Evolutionary conservation across 2,329 filamentous ascomycete species (phyloP).

Genomic region (Fusarium torreyae): DNA sequence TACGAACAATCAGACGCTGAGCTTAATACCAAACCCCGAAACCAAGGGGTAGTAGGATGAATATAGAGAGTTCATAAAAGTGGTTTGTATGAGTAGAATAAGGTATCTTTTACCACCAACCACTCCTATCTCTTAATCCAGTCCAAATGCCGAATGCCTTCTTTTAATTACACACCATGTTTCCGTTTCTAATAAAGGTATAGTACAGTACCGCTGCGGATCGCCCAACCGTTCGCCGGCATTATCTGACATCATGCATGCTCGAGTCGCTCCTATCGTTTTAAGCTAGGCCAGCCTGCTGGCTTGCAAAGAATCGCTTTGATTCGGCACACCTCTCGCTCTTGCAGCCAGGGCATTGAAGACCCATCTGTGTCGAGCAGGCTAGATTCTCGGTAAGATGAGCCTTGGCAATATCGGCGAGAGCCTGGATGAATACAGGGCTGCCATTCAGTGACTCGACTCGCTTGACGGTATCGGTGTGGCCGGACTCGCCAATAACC

Average conservation of each 20-base stretch:
- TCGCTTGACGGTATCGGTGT: conserved; percentile 85
- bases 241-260: conserved; percentile 1
- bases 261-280: background rate
- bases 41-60: background rate
- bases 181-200: conserved; percentile 28
- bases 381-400: conserved; percentile 79
- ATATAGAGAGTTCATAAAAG: background rate
- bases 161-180: conserved; percentile 34
- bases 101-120: conserved; percentile 22
- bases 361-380: conserved; percentile 87
- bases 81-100: background rate
- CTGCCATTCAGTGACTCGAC: conserved; percentile 94
- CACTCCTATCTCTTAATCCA: background rate
- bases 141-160: conserved; percentile 10
- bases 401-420: conserved; percentile 87
- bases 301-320: conserved; percentile 74
- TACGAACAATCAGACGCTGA: too few species aligned
- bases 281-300: conserved; percentile 51
- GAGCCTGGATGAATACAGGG: conserved; percentile 88
- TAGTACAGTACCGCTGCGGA: conserved; percentile 32
- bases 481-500: conserved; percentile 89
- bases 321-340: conserved; percentile 89
- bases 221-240: background rate
- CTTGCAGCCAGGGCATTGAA: conserved; percentile 94
- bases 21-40: too few species aligned